These are phyloP conservation scores for Vaccinium darrowii DNA, from an alignment of 148 eudicot genomes.

Conservation along the genomic window DNA sequence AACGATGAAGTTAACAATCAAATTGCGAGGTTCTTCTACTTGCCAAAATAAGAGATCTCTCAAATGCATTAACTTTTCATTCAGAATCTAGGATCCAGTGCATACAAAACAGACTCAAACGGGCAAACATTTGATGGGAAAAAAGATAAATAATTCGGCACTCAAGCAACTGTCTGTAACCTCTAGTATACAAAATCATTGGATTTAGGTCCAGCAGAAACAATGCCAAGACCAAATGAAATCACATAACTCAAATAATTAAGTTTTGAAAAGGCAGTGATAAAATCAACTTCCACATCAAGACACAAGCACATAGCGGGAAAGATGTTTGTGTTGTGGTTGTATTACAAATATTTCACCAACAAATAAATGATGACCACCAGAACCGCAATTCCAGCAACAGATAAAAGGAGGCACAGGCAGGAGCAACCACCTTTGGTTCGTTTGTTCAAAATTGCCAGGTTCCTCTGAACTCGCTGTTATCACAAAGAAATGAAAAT, in stretches of 20 bases:
- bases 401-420: conserved; percentile 52
- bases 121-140: background rate
- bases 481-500: background rate
- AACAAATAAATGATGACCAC: conserved; percentile 47
- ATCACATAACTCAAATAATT: background rate
- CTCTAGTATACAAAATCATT: background rate
- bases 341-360: conserved; percentile 61
- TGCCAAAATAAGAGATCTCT: too few species aligned
- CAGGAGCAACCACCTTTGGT: conserved; percentile 79
- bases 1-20: too few species aligned
- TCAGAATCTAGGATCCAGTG: too few species aligned
- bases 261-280: background rate
- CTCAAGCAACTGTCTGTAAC: background rate
- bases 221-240: background rate
- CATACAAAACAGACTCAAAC: background rate
- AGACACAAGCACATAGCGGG: background rate
- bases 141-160: background rate
- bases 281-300: conserved; percentile 7
- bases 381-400: conserved; percentile 52
- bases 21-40: too few species aligned
- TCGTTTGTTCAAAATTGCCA: conserved; percentile 64
- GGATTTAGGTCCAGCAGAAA: background rate
- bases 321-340: background rate
- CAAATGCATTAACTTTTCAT: too few species aligned
- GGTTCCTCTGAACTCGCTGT: conserved; percentile 77